Evolutionary conservation across 2,329 filamentous ascomycete genomes (phyloP).

Genomic region (Arthrobotrys musiformis): DNA sequence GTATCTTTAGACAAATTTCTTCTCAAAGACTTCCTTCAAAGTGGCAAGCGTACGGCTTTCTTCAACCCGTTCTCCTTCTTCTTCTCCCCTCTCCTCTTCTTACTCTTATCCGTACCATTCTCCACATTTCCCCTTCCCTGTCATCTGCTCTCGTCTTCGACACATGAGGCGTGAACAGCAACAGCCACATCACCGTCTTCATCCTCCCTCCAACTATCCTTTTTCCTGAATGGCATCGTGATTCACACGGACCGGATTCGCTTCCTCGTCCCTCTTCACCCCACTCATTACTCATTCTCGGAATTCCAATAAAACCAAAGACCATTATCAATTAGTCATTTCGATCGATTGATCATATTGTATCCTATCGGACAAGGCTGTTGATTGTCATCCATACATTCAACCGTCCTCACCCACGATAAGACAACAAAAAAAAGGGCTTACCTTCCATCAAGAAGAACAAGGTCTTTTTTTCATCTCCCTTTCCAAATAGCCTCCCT

Average conservation of each 20-base stretch:
- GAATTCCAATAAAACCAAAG: too few species aligned
- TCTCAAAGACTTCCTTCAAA: conserved; percentile 39
- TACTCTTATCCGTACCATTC: not conserved
- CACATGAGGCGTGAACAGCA: conserved; percentile 55
- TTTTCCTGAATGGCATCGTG: conserved; percentile 52
- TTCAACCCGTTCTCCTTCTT: not conserved
- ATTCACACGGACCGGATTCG: conserved; percentile 34
- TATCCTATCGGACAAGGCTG: too few species aligned
- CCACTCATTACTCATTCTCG: not conserved
- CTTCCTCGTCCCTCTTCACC: conserved; percentile 35
- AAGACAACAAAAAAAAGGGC: not conserved
- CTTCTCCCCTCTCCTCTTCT: not conserved
- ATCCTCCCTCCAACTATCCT: conserved; percentile 43
- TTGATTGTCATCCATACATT: not conserved
- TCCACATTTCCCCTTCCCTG: conserved; percentile 6
- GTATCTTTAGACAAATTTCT: not conserved
- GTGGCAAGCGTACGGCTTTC: conserved; percentile 48
- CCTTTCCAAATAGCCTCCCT: not conserved
- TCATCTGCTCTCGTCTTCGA: conserved; percentile 40
- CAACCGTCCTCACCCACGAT: not conserved
- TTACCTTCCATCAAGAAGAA: not conserved
- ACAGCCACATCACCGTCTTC: conserved; percentile 52
- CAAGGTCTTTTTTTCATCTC: not conserved
- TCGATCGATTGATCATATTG: not conserved
- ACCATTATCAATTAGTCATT: not conserved